Conservation (phyloP, 73 alveolate species). For the Paramecium biaurelia region DNA sequence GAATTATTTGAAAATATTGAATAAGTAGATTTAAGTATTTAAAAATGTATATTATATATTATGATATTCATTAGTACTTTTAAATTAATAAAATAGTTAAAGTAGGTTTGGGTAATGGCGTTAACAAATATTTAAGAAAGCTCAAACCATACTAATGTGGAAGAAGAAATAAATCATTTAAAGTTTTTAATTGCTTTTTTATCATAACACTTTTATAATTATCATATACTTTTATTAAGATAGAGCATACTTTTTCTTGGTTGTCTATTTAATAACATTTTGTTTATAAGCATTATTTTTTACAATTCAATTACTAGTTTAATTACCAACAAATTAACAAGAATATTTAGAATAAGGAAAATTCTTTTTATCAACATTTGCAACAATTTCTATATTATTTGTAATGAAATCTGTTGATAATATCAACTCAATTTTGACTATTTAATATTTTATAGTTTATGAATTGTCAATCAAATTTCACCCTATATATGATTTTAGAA, state of each 20-base stretch:
- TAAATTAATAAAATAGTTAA: not conserved
- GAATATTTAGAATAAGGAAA: not conserved
- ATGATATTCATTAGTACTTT: not conserved
- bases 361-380: not conserved
- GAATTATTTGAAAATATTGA: slow-evolving; percentile 11
- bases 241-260: not conserved
- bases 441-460: not conserved
- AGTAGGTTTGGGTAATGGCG: slow-evolving; percentile 5
- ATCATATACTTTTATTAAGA: not conserved
- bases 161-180: not conserved
- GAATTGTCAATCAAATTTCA: not conserved
- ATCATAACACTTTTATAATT: not conserved
- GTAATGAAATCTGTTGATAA: not conserved
- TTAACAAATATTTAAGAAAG: not conserved
- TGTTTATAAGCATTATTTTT: not conserved
- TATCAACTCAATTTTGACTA: not conserved
- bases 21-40: not conserved
- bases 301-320: not conserved
- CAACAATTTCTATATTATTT: not conserved
- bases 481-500: not conserved
- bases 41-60: not conserved
- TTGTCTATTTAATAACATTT: not conserved
- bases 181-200: not conserved
- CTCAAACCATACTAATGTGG: slow-evolving; percentile 12
- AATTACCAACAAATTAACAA: not conserved